phyloP scores from a whole-genome alignment of 768 basidiomycete species.

The Punctularia strigosozonata region DNA sequence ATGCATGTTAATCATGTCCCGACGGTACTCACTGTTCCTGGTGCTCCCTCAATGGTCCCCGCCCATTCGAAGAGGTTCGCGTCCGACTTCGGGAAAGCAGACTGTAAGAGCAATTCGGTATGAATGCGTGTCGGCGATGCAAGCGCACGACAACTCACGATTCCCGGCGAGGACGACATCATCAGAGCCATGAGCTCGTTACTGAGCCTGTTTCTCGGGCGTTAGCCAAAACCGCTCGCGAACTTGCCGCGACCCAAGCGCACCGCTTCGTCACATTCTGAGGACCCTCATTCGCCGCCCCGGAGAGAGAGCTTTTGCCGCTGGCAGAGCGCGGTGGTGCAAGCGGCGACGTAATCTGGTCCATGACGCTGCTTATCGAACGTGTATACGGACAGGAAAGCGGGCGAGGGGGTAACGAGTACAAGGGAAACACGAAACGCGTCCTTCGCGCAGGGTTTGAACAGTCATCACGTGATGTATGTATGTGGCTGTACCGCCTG shows the following conservation, averaged over 20 bases:
- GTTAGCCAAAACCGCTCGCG: too few relatives aligned
- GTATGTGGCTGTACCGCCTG: too few relatives aligned
- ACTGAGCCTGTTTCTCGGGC: conserved; percentile 37
- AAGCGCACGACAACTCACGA: conserved; percentile 34
- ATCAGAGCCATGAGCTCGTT: conserved; percentile 85
- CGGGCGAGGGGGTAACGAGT: too few relatives aligned
- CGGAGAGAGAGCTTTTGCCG: conserved; percentile 46
- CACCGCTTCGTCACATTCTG: conserved; percentile 83
- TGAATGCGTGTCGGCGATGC: background rate
- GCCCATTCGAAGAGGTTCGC: conserved; percentile 85
- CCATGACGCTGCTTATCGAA: conserved; percentile 37
- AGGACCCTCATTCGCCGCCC: conserved; percentile 41
- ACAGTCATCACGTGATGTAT: too few relatives aligned
- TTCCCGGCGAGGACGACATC: conserved; percentile 87
- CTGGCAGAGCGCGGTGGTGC: conserved; percentile 43
- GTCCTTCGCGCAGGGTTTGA: too few relatives aligned
- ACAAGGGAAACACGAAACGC: too few relatives aligned
- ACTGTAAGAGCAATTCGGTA: conserved; percentile 29
- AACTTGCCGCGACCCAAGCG: conserved; percentile 7
- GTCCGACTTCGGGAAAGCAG: conserved; percentile 83
- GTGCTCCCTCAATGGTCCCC: conserved; percentile 76
- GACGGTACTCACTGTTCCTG: conserved; percentile 48
- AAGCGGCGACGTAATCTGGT: conserved; percentile 57
- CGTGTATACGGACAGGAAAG: too few relatives aligned
- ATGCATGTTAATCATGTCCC: background rate